Evolutionary conservation across 148 eudicot genomes (phyloP), one percentile per base, ranked within the genome.

Genomic region (Gaultheria prostrata): DNA sequence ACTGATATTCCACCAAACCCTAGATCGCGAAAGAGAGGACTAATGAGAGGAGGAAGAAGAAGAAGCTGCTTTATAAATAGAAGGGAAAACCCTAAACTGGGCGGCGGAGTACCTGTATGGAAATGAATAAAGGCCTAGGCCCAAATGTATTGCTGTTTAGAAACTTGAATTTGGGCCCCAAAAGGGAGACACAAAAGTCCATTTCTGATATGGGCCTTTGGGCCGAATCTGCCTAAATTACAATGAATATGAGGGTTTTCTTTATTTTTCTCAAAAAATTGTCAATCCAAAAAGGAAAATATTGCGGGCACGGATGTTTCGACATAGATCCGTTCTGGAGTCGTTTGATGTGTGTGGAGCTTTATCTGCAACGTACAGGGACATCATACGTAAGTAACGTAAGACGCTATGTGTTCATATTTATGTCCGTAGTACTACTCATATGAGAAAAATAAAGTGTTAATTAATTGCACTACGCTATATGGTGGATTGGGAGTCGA

Each of bases 401-500:
- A 1, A 15, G 20, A 53, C 1, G n/a, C 18, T 17, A 18, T 18
- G 5, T 56, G n/a, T 56, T 56, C 0, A 18, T 17, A 56, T 56
- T 14, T 15, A 20, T 20, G n/a, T 21, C 2, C 9, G 24, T 57
- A 6, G 63, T 24, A 57, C 1, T 21, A n/a, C 67, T 21, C 10
- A 59, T 21, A 11, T n/a, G n/a, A 59, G 10, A 59, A 59, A 6
- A 59, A 8, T n/a, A 57, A 9, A 57, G 7, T 57, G 15, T 7
- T 57, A 57, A 43, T n/a, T n/a, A n/a, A n/a, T n/a, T n/a, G n/a
- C n/a, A n/a, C n/a, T n/a, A n/a, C n/a, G n/a, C n/a, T n/a, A n/a
- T n/a, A n/a, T n/a, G n/a, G n/a, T 69, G 26, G 85, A 26, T 13
- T 85, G 59, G 63, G 91, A 86, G 76, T 81, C 79, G 88, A 4